Evolutionary conservation across 1,284 basidiomycete species (phyloP), one percentile per base, ranked within the genome.

Genomic region (Apiotrichum gracile): DNA sequence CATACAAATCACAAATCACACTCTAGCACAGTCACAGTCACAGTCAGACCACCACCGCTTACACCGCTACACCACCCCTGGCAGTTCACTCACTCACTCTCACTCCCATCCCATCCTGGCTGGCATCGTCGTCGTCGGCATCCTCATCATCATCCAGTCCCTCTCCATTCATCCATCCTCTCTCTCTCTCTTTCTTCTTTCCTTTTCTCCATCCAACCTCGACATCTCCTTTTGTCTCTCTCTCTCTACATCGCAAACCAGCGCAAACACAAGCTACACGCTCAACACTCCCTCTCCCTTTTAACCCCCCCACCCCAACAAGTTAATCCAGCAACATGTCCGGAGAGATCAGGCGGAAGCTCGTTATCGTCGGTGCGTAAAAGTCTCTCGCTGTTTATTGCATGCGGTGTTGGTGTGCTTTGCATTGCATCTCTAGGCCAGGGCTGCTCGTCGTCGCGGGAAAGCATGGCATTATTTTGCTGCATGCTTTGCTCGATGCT

Each of bases 361-460:
- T 76, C 57, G 75, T 77, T 54, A 77, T 76, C 54, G 75, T 76
- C 55, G 75, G 75, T 72, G 47, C 62, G 73, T 73, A 27, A 14
- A 38, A 27, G 8, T 16, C 16, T 31, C 8, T 27, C 42, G 26
- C 26, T 31, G 9, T 21, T 45, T 4, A 8, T 16, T 14, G 19
- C 29, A 29, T 29, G 7, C 27, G 7, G 7, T 13, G 27, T 29
- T 29, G 27, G 7, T 29, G 13, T 13, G 7, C 27, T 13, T 7
- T 29, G 7, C 27, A 6, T 13, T 7, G 7, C 27, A 29, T 13
- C 27, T n/a, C n/a, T n/a, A n/a, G n/a, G n/a, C n/a, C n/a, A n/a
- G n/a, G n/a, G n/a, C n/a, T n/a, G n/a, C n/a, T n/a, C n/a, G n/a
- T n/a, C n/a, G n/a, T n/a, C n/a, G n/a, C n/a, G n/a, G n/a, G n/a